Conservation (phyloP, 1,284 basidiomycete genomes). For the Irpex rosettiformis region DNA sequence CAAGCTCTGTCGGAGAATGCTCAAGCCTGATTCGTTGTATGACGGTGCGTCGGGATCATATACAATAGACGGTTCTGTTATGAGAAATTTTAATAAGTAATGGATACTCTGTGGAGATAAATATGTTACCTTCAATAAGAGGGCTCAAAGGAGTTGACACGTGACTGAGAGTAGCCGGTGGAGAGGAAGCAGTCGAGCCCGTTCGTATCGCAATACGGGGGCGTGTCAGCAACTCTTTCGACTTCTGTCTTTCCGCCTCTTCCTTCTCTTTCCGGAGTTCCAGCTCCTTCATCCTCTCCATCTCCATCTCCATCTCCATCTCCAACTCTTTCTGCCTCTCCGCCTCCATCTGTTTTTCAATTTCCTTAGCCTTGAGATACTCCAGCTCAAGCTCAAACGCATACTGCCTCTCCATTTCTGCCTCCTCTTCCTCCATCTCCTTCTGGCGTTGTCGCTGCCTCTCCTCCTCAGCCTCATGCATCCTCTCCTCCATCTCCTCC, state of each 20-base stretch:
- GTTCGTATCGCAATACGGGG: constrained; percentile 6
- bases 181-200: constrained; percentile 19
- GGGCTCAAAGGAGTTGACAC: constrained; percentile 25
- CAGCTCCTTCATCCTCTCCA: constrained; percentile 29
- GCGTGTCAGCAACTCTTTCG: too few species aligned
- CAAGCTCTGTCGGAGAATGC: constrained; percentile 58
- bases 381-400: constrained; percentile 28
- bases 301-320: constrained; percentile 17
- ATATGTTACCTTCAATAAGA: constrained; percentile 29
- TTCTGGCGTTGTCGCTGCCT: constrained; percentile 10
- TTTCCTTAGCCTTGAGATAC: too few species aligned
- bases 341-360: too few species aligned
- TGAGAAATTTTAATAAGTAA: not conserved
- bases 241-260: not conserved
- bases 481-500: constrained; percentile 42
- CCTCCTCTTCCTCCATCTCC: constrained; percentile 15
- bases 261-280: constrained; percentile 3
- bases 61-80: constrained; percentile 20
- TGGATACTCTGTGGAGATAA: too few species aligned
- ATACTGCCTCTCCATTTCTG: constrained; percentile 16
- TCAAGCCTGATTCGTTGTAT: constrained; percentile 31
- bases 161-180: constrained; percentile 5
- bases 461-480: constrained; percentile 38
- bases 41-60: constrained; percentile 19
- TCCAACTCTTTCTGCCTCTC: constrained; percentile 17